Conservation (phyloP, 306 rosid genomes). For the Myrica gale region DNA sequence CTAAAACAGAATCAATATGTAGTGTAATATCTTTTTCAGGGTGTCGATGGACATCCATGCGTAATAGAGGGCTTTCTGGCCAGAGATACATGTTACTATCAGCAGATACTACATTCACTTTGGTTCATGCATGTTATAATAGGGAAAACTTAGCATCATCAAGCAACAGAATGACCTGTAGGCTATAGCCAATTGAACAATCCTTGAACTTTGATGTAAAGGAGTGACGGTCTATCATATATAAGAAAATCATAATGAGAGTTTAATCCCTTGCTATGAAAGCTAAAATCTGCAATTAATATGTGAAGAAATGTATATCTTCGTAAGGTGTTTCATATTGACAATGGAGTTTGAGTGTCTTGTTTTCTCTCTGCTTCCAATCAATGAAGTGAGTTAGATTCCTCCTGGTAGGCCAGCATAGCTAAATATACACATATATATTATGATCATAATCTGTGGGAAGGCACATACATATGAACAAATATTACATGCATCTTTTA, state of each 20-base stretch:
- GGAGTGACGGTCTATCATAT: not conserved
- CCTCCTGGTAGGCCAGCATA: not conserved
- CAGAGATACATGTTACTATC: too few species aligned
- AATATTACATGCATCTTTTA: not conserved
- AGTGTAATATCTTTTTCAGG: slow-evolving; percentile 23
- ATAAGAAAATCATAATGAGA: not conserved
- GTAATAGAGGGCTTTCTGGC: not conserved
- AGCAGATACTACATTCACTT: not conserved
- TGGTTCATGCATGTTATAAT: slow-evolving; percentile 7
- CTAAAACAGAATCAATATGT: slow-evolving; percentile 37
- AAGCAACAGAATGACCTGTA: not conserved
- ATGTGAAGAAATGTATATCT: slow-evolving; percentile 8
- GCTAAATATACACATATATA: not conserved
- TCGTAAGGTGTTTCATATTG: not conserved
- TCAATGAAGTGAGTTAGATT: not conserved
- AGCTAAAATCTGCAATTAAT: not conserved
- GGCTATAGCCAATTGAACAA: not conserved
- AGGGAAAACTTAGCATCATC: slow-evolving; percentile 4
- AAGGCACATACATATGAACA: too few species aligned
- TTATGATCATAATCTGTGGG: too few species aligned
- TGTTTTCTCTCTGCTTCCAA: not conserved
- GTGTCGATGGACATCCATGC: slow-evolving; percentile 1
- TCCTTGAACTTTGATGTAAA: not conserved
- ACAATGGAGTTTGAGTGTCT: slow-evolving; percentile 4
- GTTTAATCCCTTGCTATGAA: not conserved